Conservation (phyloP, 148 eudicot genomes). For the Rhododendron ovatum region DNA sequence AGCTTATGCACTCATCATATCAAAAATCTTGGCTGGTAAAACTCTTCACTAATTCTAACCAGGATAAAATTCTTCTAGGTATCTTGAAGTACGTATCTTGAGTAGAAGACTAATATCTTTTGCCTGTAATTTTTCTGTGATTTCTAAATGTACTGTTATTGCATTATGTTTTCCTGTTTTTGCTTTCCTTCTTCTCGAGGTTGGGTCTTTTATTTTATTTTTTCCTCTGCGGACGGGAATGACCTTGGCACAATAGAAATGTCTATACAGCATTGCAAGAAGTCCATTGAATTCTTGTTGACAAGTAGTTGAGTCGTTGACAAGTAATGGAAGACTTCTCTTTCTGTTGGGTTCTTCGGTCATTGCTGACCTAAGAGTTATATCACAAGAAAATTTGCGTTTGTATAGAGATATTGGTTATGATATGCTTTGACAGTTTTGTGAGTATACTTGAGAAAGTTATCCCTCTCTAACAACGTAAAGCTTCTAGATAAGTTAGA, state of each 20-base stretch:
- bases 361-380: neutral
- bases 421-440: neutral
- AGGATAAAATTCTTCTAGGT: neutral
- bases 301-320: neutral
- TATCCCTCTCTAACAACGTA: neutral
- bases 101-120: neutral
- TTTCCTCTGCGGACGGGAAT: neutral
- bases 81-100: neutral
- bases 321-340: neutral
- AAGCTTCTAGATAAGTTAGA: neutral
- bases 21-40: neutral
- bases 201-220: neutral
- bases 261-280: neutral
- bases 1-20: neutral
- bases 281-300: neutral
- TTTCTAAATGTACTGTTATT: neutral
- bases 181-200: neutral
- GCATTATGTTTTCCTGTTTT: neutral
- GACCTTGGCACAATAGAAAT: neutral
- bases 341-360: neutral
- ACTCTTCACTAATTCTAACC: neutral
- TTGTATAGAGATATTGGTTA: neutral
- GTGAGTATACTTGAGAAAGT: neutral
- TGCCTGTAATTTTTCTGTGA: neutral
- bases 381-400: neutral